A percentile compares a stretch with the other conserved stretches of the same genome.
Evolutionary conservation across 2,329 filamentous ascomycete species (phyloP).

Genomic region (Lasiodiplodia sp.): DNA sequence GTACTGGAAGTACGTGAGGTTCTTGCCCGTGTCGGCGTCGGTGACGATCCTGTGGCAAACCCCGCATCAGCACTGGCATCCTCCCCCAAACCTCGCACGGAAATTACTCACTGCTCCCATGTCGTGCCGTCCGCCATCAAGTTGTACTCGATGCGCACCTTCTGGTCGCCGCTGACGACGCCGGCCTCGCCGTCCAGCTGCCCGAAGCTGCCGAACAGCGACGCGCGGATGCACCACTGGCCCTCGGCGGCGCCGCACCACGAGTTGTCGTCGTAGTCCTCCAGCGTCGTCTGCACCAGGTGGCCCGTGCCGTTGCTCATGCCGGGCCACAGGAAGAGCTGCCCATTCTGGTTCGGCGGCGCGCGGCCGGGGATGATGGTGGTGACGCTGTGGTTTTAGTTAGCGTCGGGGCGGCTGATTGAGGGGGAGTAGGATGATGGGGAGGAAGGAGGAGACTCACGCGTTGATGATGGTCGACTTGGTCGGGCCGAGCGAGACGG

Average conservation of each 20-base stretch:
- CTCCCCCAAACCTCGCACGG: too few relatives aligned
- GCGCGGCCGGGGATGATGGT: constrained; percentile 50
- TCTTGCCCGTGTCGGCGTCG: constrained; percentile 46
- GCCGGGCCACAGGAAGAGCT: constrained; percentile 54
- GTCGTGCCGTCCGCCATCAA: constrained; percentile 39
- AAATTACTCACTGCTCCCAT: constrained; percentile 40
- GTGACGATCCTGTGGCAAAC: constrained; percentile 37
- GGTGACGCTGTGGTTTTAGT: constrained; percentile 40
- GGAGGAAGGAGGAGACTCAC: background rate
- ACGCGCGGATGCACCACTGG: constrained; percentile 52
- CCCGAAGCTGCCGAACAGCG: constrained; percentile 51
- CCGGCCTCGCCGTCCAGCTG: constrained; percentile 44
- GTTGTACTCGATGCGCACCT: constrained; percentile 44
- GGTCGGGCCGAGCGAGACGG: constrained; percentile 48
- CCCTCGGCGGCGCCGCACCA: constrained; percentile 52
- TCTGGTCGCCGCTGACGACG: constrained; percentile 39
- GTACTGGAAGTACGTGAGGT: constrained; percentile 45
- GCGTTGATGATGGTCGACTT: constrained; percentile 50
- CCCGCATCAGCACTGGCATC: background rate
- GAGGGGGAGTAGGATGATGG: too few relatives aligned
- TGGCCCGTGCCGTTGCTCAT: constrained; percentile 56
- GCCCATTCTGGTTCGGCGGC: constrained; percentile 47
- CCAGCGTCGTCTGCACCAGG: constrained; percentile 52
- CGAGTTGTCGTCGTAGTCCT: constrained; percentile 49
- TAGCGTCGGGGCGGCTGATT: too few relatives aligned